Evolutionary conservation across 164 flowering plant species (phyloP), one percentile per base, ranked within the genome.

Genomic region (Macadamia tetraphylla): DNA sequence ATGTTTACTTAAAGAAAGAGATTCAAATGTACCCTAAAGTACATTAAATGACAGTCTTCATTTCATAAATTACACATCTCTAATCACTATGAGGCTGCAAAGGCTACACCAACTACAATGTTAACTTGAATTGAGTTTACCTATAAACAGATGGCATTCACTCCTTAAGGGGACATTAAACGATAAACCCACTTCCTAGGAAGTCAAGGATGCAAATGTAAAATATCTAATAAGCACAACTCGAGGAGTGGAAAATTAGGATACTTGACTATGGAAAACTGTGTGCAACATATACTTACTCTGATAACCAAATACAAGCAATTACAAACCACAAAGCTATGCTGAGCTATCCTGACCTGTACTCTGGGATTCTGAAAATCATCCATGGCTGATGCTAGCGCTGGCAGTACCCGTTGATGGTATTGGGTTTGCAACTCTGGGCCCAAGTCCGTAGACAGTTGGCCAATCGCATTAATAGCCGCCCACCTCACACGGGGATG

Each of bases 401-500:
- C 70, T 62, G 80, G 80, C 23, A 71, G 48, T 12, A 77, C 77
- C 17, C 55, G 63, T 13, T 78, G 79, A 67, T 78, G 83, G 60
- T 68, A 76, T 55, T 75, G 78, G 46, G 55, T 62, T 65, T 75
- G 77, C 70, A 78, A 64, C 35, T 78, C 79, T 3, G 79, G 79
- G 30, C 83, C 77, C 60, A 80, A 71, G 55, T 80, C 79, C 1
- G 76, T 78, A 52, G 79, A 80, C n/a, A 80, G 46, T 69, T 75
- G 81, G 48, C 79, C 79, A 56, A 80, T 75, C 55, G 79, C 76
- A 78, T 76, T 73, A 53, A 80, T 77, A 51, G 81, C 81, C 63
- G 83, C 81, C 83, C 83, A 80, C 42, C 83, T 64, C 31, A 76
- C 83, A 40, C 83, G 77, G 1, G 72, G 72, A 35, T 77, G 77